A percentile compares a stretch with the other conserved stretches of the same genome.
Evolutionary conservation across 805 yeast genomes (phyloP).

Genomic region (Saturnispora silvae): DNA sequence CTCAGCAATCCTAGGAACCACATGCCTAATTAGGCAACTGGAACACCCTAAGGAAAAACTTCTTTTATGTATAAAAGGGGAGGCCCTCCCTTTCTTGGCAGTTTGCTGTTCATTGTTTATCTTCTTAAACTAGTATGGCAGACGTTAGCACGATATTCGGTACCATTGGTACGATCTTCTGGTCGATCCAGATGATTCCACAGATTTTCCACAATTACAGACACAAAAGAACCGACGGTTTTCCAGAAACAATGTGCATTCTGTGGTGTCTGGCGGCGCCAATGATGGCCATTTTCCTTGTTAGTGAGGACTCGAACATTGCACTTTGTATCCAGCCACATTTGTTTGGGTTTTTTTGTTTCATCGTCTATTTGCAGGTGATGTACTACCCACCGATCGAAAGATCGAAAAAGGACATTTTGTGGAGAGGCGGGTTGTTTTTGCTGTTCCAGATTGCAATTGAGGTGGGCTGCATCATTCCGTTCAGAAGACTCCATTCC

Average conservation of each 20-base stretch:
- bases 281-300: constrained; percentile 42
- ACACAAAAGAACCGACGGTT: constrained; percentile 72
- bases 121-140: too few relatives aligned
- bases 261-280: constrained; percentile 63
- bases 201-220: constrained; percentile 58
- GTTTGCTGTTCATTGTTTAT: too few relatives aligned
- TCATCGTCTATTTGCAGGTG: constrained; percentile 37
- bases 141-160: constrained; percentile 50
- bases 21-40: too few relatives aligned
- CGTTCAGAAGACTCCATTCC: constrained; percentile 36
- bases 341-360: constrained; percentile 40
- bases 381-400: constrained; percentile 43
- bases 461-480: constrained; percentile 41
- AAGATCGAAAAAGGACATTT: constrained; percentile 24
- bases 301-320: constrained; percentile 36
- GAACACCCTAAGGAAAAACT: too few relatives aligned
- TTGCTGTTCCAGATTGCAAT: constrained; percentile 28
- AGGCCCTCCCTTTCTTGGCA: too few relatives aligned
- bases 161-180: constrained; percentile 79
- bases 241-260: constrained; percentile 82
- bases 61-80: too few relatives aligned
- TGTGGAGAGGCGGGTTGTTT: constrained; percentile 25
- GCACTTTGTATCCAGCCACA: constrained; percentile 47
- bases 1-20: too few relatives aligned
- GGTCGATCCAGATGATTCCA: constrained; percentile 89